These are phyloP conservation scores for Graphium sp. DNA, from an alignment of 2,329 filamentous ascomycete species.

Conservation along the genomic window DNA sequence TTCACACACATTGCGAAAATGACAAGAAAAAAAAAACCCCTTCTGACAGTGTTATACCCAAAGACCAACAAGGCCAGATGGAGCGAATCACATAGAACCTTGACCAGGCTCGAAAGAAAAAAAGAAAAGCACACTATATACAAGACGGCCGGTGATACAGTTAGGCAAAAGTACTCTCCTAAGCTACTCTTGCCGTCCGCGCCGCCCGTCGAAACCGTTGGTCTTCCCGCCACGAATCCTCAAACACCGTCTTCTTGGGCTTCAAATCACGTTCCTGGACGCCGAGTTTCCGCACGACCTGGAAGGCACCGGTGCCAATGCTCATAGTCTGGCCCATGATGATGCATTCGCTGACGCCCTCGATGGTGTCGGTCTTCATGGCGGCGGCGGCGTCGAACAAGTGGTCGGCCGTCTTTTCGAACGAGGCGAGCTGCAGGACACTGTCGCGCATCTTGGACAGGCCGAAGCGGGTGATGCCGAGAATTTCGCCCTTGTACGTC, in stretches of 20 bases:
- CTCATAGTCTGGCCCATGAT: slow-evolving; percentile 95
- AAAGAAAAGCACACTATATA: too few species aligned
- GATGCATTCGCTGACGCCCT: slow-evolving; percentile 91
- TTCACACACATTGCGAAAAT: too few species aligned
- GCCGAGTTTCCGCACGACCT: slow-evolving; percentile 65
- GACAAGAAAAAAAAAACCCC: too few species aligned
- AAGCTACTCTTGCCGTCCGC: too few species aligned
- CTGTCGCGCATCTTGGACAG: slow-evolving; percentile 92
- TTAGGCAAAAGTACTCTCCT: too few species aligned
- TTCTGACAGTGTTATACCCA: too few species aligned
- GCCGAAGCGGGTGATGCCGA: slow-evolving; percentile 93
- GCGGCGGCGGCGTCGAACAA: slow-evolving; percentile 85
- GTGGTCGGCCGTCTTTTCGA: slow-evolving; percentile 97
- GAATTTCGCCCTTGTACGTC: slow-evolving; percentile 95
- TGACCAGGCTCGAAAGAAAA: too few species aligned
- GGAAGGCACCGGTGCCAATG: slow-evolving; percentile 82
- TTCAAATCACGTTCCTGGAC: slow-evolving; percentile 42
- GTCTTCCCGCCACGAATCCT: slow-evolving; percentile 40
- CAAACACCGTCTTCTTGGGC: slow-evolving; percentile 49
- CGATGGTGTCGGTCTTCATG: slow-evolving; percentile 83
- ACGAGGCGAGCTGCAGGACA: slow-evolving; percentile 84
- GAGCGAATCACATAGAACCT: too few species aligned
- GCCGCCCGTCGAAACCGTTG: too few species aligned
- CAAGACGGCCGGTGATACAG: too few species aligned
- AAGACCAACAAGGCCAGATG: too few species aligned